These are phyloP conservation scores for Xylariaceae sp. DNA, from an alignment of 2,329 filamentous ascomycete genomes.

Conservation along the genomic window DNA sequence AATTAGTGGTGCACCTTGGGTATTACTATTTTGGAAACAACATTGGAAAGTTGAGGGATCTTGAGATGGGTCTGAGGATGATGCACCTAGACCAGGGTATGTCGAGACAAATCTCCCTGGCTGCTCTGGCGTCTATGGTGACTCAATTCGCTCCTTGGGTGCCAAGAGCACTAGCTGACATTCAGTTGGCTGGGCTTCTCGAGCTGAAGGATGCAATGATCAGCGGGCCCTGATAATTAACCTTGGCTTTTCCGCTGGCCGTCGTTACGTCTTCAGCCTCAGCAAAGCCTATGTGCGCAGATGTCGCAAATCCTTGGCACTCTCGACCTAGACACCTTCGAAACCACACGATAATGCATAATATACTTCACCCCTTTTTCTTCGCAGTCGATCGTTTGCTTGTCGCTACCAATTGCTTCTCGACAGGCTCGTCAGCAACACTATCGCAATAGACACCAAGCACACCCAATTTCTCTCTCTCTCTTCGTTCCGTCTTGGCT, in stretches of 20 bases:
- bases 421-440: conserved; percentile 33
- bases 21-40: conserved; percentile 31
- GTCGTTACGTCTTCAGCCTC: neutral
- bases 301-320: neutral
- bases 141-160: neutral
- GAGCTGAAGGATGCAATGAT: conserved; percentile 1
- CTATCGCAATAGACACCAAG: conserved; percentile 19
- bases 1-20: conserved; percentile 30
- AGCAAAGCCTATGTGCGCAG: neutral
- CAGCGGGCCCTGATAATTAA: neutral
- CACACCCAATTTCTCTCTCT: conserved; percentile 11
- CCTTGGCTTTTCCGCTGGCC: neutral
- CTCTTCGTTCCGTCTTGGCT: conserved; percentile 27
- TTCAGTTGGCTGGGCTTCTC: neutral
- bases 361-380: conserved; percentile 28
- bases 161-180: neutral
- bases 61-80: conserved; percentile 3
- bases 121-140: neutral
- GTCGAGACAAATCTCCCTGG: neutral
- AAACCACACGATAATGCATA: conserved; percentile 37
- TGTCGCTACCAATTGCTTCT: conserved; percentile 28
- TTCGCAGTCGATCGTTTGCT: conserved; percentile 27
- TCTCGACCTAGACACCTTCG: neutral
- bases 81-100: neutral
- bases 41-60: conserved; percentile 8